Conservation (phyloP, 2,329 filamentous ascomycete genomes). For the Trichoderma aggressivum region DNA sequence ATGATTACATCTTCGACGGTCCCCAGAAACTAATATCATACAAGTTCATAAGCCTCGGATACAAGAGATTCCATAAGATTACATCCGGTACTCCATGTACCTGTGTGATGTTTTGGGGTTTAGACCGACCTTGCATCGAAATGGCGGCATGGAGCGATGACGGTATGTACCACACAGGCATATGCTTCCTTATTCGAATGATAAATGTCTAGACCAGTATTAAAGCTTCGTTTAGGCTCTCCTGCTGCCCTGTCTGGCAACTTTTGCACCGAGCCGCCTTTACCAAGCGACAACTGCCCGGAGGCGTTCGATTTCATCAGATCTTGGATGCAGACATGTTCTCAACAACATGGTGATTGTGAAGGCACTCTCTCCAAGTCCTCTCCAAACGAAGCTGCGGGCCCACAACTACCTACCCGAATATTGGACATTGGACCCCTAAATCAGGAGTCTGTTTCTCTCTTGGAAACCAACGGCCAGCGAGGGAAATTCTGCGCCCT, state of each 20-base stretch:
- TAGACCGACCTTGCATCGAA: background rate
- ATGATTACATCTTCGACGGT: background rate
- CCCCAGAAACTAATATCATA: background rate
- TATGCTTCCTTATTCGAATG: background rate
- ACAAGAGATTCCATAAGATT: background rate
- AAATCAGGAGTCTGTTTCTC: background rate
- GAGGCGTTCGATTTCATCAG: background rate
- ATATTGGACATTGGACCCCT: background rate
- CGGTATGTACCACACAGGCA: background rate
- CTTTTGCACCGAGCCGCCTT: background rate
- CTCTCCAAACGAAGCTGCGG: accelerated
- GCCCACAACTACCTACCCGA: background rate
- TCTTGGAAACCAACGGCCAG: background rate
- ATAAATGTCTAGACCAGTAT: background rate
- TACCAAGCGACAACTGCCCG: background rate
- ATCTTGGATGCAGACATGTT: background rate
- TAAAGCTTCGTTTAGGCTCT: background rate
- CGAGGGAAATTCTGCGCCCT: background rate
- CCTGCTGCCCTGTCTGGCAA: background rate
- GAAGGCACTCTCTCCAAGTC: background rate
- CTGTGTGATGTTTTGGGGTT: background rate
- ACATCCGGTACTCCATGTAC: background rate
- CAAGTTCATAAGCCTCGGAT: accelerated
- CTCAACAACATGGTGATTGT: background rate
- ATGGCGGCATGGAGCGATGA: background rate